A percentile compares a stretch with the other conserved stretches of the same genome.
Conservation (phyloP, 2,329 filamentous ascomycete genomes). For the Corinectria fuckeliana region DNA sequence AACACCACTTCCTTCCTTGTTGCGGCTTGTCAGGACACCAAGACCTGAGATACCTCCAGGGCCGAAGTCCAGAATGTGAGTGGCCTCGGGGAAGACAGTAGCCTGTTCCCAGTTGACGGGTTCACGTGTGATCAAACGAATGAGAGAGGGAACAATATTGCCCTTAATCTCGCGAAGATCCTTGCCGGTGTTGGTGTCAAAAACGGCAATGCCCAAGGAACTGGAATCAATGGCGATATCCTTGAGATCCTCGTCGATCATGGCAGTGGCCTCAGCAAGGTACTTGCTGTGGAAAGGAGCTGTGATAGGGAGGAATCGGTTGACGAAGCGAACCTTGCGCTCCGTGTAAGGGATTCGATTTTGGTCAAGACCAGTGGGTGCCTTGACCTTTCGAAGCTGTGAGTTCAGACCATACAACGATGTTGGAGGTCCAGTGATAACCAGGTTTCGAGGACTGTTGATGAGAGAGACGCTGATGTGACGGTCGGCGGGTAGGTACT, state of each 20-base stretch:
- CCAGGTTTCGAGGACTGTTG: constrained; percentile 96
- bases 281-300: constrained; percentile 99
- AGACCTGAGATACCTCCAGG: constrained; percentile 96
- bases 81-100: constrained; percentile 87
- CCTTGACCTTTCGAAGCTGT: constrained; percentile 95
- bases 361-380: constrained; percentile 95
- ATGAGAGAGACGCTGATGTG: constrained; percentile 95
- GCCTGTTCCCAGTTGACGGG: constrained; percentile 96
- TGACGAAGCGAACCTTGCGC: constrained; percentile 94
- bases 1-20: constrained; percentile 98
- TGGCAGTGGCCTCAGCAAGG: constrained; percentile 78
- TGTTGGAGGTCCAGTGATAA: constrained; percentile 94
- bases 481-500: constrained; percentile 89
- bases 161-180: constrained; percentile 77
- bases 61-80: constrained; percentile 95
- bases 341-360: constrained; percentile 93
- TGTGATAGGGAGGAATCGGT: constrained; percentile 96
- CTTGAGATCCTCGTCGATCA: constrained; percentile 88
- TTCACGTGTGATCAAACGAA: constrained; percentile 94
- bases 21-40: constrained; percentile 94
- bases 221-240: constrained; percentile 77
- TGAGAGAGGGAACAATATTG: constrained; percentile 83
- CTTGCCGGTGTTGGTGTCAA: constrained; percentile 85
- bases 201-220: constrained; percentile 83
- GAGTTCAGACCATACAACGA: constrained; percentile 96